A percentile compares a stretch with the other conserved stretches of the same genome.
Evolutionary conservation across 2,329 filamentous ascomycete genomes (phyloP).

Genomic region (Cercospora beticola): DNA sequence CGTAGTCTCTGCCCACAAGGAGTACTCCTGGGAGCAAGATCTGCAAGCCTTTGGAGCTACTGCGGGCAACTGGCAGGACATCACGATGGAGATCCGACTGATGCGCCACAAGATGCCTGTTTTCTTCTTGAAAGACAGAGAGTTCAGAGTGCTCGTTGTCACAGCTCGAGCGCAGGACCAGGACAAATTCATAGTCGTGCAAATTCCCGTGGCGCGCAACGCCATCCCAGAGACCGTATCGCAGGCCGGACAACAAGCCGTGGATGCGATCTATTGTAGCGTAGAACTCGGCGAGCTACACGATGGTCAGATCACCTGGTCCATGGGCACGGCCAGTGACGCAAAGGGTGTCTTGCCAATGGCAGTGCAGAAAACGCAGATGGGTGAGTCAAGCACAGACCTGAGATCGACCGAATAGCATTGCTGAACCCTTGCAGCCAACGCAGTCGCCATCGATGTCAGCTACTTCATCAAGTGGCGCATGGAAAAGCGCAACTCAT

Average conservation of each 20-base stretch:
- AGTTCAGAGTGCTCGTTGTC: conserved; percentile 66
- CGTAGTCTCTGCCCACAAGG: conserved; percentile 49
- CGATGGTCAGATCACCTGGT: conserved; percentile 60
- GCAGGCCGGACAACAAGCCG: conserved; percentile 33
- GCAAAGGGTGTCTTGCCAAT: conserved; percentile 66
- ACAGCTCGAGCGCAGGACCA: conserved; percentile 41
- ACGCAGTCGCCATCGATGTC: conserved; percentile 68
- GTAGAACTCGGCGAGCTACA: conserved; percentile 51
- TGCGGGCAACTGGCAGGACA: conserved; percentile 32
- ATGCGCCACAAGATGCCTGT: conserved; percentile 64
- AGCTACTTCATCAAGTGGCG: conserved; percentile 65
- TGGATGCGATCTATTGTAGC: conserved; percentile 42
- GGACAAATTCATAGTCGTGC: conserved; percentile 38
- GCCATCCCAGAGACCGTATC: not conserved
- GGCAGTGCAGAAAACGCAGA: conserved; percentile 63
- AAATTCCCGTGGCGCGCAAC: conserved; percentile 39
- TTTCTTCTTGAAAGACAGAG: conserved; percentile 59
- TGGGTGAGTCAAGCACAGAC: conserved; percentile 35
- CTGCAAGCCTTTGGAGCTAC: not conserved
- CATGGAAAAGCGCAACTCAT: conserved; percentile 29
- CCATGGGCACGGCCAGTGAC: conserved; percentile 74
- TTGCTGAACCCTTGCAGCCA: conserved; percentile 40
- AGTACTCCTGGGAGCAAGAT: conserved; percentile 6
- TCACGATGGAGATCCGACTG: conserved; percentile 55
- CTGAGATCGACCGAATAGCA: not conserved